Conservation (phyloP, 2,329 filamentous ascomycete species). For the Ophiocordyceps camponoti-rufipedis region DNA sequence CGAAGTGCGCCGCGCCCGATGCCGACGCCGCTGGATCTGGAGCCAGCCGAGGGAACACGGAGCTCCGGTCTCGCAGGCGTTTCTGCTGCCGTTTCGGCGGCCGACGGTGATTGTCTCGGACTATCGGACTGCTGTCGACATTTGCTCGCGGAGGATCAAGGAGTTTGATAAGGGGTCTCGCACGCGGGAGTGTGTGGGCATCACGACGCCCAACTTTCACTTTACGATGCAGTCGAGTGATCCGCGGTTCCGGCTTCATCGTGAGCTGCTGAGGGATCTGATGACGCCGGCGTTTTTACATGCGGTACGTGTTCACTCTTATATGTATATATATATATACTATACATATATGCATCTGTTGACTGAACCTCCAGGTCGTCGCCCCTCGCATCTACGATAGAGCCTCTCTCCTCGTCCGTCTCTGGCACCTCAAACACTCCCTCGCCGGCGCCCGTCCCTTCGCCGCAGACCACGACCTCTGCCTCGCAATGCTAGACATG, state of each 20-base stretch:
- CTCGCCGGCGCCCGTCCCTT: slow-evolving; percentile 13
- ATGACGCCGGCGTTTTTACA: slow-evolving; percentile 17
- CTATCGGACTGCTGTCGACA: slow-evolving; percentile 14
- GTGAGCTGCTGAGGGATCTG: slow-evolving; percentile 15
- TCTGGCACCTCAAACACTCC: slow-evolving; percentile 15
- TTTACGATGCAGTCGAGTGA: slow-evolving; percentile 14
- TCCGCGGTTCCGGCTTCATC: slow-evolving; percentile 13
- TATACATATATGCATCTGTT: too few species aligned
- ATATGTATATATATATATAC: too few species aligned
- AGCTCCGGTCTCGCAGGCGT: slow-evolving; percentile 14
- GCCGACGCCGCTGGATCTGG: slow-evolving; percentile 10
- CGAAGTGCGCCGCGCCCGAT: slow-evolving; percentile 4
- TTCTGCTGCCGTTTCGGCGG: slow-evolving; percentile 12
- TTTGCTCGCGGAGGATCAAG: slow-evolving; percentile 11
- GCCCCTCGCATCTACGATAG: slow-evolving; percentile 16
- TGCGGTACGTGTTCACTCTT: neutral
- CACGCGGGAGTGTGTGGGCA: slow-evolving; percentile 8
- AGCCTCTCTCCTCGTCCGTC: slow-evolving; percentile 10
- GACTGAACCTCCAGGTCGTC: slow-evolving; percentile 9
- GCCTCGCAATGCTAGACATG: slow-evolving; percentile 14
- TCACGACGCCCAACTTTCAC: slow-evolving; percentile 12
- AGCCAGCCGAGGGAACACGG: slow-evolving; percentile 9
- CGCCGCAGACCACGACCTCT: slow-evolving; percentile 12
- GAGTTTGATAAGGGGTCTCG: slow-evolving; percentile 14
- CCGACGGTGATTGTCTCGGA: slow-evolving; percentile 15